Evolutionary conservation across 805 yeast species (phyloP).

Genomic region (Wickerhamiella cacticola): DNA sequence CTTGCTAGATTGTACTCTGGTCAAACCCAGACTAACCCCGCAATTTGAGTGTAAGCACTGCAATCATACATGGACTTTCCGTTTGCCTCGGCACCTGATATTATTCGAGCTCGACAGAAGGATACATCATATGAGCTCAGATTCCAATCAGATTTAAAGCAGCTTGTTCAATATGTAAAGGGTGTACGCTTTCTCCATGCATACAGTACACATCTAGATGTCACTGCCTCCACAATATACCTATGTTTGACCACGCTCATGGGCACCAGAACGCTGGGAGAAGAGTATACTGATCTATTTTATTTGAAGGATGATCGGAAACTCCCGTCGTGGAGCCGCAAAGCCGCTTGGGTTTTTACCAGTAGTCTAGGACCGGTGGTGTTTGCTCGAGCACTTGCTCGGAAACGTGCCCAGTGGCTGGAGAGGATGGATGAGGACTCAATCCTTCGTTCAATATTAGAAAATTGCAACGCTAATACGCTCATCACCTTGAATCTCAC

Average conservation of each 20-base stretch:
- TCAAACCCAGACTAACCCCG: no score
- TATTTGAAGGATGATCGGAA: slow-evolving; percentile 22
- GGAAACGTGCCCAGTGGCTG: slow-evolving; percentile 19
- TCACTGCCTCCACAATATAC: slow-evolving; percentile 48
- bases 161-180: slow-evolving; percentile 41
- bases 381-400: slow-evolving; percentile 20
- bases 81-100: slow-evolving; percentile 78
- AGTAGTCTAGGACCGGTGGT: slow-evolving; percentile 54
- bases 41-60: not conserved
- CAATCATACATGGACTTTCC: slow-evolving; percentile 33
- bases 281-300: slow-evolving; percentile 68
- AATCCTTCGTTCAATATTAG: slow-evolving; percentile 10
- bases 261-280: slow-evolving; percentile 80
- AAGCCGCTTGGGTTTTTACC: slow-evolving; percentile 47
- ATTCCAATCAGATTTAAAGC: slow-evolving; percentile 43
- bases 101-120: slow-evolving; percentile 82
- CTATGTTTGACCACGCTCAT: slow-evolving; percentile 60
- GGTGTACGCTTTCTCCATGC: slow-evolving; percentile 47
- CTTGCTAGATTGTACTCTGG: no score
- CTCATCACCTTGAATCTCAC: slow-evolving; percentile 64
- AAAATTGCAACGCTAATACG: slow-evolving; percentile 25
- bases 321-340: slow-evolving; percentile 27
- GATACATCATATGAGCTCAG: slow-evolving; percentile 59
- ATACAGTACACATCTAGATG: slow-evolving; percentile 49
- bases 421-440: slow-evolving; percentile 8